phyloP scores from a whole-genome alignment of 192 early-diverging fungal genomes.

The Backusella liffmaniae region DNA sequence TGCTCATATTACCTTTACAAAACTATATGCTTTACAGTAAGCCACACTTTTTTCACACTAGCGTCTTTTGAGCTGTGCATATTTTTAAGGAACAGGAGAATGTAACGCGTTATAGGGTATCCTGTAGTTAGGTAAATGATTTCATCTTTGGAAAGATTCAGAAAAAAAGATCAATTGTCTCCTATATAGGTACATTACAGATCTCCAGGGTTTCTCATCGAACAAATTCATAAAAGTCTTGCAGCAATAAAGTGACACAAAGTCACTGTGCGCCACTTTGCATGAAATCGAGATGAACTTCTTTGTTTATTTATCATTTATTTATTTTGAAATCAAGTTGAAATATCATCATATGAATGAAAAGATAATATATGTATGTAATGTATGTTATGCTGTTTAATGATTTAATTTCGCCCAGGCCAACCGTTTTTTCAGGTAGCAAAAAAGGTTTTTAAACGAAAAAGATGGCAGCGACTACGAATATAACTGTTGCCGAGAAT shows the following conservation, averaged over 20 bases:
- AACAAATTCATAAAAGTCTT: constrained; percentile 1
- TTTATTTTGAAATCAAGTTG: not conserved
- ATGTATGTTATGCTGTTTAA: not conserved
- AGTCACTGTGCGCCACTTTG: not conserved
- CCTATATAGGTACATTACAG: constrained; percentile 3
- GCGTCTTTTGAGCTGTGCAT: not conserved
- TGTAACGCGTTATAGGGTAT: not conserved
- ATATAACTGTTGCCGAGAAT: not conserved
- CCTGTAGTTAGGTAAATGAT: not conserved
- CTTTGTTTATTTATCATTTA: not conserved
- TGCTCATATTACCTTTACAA: not conserved
- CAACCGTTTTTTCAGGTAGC: not conserved
- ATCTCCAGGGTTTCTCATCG: not conserved
- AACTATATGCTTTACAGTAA: not conserved
- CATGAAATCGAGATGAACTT: not conserved
- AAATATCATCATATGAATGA: not conserved
- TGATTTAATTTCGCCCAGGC: not conserved
- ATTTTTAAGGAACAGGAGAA: not conserved
- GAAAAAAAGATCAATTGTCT: not conserved
- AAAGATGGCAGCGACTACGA: not conserved
- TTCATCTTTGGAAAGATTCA: constrained; percentile 8
- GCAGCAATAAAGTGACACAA: not conserved
- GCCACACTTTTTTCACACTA: not conserved
- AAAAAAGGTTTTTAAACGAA: not conserved
- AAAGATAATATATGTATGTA: not conserved